phyloP scores from a whole-genome alignment of 352 stramenopile genomes.

The Phytophthora quininea region DNA sequence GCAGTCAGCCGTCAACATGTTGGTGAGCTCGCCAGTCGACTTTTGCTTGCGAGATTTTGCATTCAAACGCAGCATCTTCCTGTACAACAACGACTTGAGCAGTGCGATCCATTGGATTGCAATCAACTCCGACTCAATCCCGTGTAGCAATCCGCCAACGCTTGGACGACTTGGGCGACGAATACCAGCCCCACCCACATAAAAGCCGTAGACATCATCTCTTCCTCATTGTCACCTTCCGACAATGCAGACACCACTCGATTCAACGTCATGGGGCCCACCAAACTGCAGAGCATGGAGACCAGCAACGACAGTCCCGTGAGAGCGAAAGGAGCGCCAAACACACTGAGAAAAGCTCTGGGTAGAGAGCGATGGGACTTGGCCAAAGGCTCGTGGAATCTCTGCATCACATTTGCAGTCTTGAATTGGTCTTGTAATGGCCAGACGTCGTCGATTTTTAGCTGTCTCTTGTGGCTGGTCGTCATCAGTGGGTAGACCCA shows the following conservation, averaged over 20 bases:
- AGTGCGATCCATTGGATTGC: conserved; percentile 53
- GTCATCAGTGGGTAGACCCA: conserved; percentile 56
- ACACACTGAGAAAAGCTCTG: conserved; percentile 10
- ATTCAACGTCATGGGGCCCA: conserved; percentile 48
- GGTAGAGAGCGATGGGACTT: conserved; percentile 11
- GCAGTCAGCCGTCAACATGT: conserved; percentile 58
- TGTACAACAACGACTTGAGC: conserved; percentile 51
- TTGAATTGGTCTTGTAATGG: conserved; percentile 27
- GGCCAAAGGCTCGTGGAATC: conserved; percentile 27
- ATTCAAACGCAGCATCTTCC: conserved; percentile 49
- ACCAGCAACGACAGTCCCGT: conserved; percentile 43
- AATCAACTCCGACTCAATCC: conserved; percentile 48
- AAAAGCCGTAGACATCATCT: conserved; percentile 15
- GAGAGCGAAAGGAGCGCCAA: conserved; percentile 34
- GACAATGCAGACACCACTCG: conserved; percentile 42
- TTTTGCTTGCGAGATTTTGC: conserved; percentile 38
- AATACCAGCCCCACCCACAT: conserved; percentile 42
- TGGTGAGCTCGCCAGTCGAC: conserved; percentile 52
- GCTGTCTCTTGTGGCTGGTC: conserved; percentile 45
- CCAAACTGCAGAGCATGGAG: conserved; percentile 48
- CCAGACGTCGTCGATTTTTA: conserved; percentile 49
- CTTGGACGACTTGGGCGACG: conserved; percentile 47
- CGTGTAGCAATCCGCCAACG: conserved; percentile 51
- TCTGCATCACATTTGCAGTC: conserved; percentile 21
- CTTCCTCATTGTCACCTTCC: conserved; percentile 4